phyloP scores from a whole-genome alignment of 164 flowering plant species.

The Umbellularia californica region DNA sequence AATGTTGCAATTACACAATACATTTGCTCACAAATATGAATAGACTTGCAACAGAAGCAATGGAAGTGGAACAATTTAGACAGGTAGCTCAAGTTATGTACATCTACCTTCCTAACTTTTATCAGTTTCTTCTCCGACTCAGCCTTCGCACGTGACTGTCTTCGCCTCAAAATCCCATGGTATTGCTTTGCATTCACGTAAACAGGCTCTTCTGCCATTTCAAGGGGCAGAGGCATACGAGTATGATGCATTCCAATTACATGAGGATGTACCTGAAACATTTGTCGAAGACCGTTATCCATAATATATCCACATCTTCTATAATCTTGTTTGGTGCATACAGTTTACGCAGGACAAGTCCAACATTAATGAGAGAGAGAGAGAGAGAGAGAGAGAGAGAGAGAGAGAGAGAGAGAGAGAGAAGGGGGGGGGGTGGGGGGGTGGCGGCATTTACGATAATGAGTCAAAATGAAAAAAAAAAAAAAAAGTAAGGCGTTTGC shows the following conservation, averaged over 20 bases:
- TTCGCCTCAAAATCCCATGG: conserved; percentile 81
- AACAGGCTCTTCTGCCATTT: conserved; percentile 92
- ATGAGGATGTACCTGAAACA: conserved; percentile 64
- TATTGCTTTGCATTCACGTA: conserved; percentile 98
- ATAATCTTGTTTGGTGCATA: not conserved
- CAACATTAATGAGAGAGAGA: too few species aligned
- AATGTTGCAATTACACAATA: too few species aligned
- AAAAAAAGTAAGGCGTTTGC: too few species aligned
- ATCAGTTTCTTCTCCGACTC: conserved; percentile 80
- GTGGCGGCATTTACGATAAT: too few species aligned
- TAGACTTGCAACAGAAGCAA: too few species aligned
- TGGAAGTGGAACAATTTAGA: not conserved
- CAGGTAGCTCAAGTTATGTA: not conserved
- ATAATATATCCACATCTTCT: not conserved
- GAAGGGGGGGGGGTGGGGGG: too few species aligned
- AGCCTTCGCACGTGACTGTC: conserved; percentile 97
- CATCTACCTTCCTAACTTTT: conserved; percentile 78
- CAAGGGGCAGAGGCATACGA: conserved; percentile 89
- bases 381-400: too few species aligned
- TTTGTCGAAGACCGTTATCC: conserved; percentile 1
- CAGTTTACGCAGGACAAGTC: too few species aligned
- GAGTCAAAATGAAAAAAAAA: too few species aligned
- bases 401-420: too few species aligned
- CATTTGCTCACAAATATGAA: too few species aligned
- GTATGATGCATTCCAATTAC: conserved; percentile 65